Conservation (phyloP, 768 basidiomycete genomes). For the Aureoboletus auriporus region DNA sequence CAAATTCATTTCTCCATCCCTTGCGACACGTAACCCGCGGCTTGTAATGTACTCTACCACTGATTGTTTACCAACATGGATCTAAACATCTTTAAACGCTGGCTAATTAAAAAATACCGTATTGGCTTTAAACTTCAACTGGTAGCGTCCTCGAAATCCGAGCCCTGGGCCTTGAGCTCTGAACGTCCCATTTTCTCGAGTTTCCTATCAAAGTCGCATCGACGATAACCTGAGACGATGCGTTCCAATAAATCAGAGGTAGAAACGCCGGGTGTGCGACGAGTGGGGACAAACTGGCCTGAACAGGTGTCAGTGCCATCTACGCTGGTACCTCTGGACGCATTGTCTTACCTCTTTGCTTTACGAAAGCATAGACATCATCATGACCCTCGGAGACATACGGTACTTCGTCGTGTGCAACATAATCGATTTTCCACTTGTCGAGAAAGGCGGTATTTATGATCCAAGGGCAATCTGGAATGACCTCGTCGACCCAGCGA, state of each 20-base stretch:
- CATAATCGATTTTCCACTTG: conserved; percentile 89
- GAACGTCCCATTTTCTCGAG: conserved; percentile 81
- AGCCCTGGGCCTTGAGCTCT: conserved; percentile 62
- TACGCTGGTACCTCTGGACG: background rate
- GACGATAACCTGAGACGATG: conserved; percentile 84
- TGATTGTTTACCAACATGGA: background rate
- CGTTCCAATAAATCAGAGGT: conserved; percentile 92
- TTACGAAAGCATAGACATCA: conserved; percentile 83
- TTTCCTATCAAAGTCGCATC: conserved; percentile 84
- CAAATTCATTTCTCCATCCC: no score
- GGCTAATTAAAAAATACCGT: background rate
- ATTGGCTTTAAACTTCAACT: background rate
- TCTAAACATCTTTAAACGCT: background rate
- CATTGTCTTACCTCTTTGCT: conserved; percentile 61
- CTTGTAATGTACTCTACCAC: conserved; percentile 12
- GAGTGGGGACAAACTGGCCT: conserved; percentile 95
- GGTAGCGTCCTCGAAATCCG: conserved; percentile 15
- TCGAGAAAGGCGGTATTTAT: conserved; percentile 78
- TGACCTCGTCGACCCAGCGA: conserved; percentile 93
- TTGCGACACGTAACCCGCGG: no score
- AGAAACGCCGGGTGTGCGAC: conserved; percentile 90
- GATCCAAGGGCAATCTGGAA: conserved; percentile 90
- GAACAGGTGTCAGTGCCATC: conserved; percentile 2
- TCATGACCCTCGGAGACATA: conserved; percentile 76
- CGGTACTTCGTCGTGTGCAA: conserved; percentile 93